phyloP scores from a whole-genome alignment of 345 rosid genomes.

The Citrus reticulata region DNA sequence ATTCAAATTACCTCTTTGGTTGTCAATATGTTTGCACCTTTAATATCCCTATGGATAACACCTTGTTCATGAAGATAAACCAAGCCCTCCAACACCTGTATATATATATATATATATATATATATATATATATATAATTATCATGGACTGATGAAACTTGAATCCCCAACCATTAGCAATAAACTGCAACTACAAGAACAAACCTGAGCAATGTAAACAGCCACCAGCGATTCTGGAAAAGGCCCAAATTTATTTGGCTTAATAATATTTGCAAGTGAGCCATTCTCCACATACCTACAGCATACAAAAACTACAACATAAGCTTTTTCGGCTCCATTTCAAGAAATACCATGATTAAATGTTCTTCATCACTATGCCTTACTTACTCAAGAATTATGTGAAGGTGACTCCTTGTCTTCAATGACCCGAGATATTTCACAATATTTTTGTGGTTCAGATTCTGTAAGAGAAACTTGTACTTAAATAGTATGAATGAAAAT shows the following conservation, averaged over 20 bases:
- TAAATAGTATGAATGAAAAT: conserved; percentile 9
- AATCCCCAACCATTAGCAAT: conserved; percentile 9
- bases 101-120: conserved; percentile 10
- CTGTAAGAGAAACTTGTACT: conserved; percentile 39
- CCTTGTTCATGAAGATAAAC: conserved; percentile 99
- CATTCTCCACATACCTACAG: conserved; percentile 94
- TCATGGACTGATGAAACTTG: background rate
- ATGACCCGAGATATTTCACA: conserved; percentile 96
- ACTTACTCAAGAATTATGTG: conserved; percentile 98
- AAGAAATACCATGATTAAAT: background rate
- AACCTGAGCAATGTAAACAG: conserved; percentile 98
- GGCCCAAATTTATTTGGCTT: conserved; percentile 99
- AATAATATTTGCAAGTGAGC: conserved; percentile 96
- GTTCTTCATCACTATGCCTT: conserved; percentile 1
- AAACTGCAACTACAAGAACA: conserved; percentile 27
- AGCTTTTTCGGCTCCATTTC: conserved; percentile 10
- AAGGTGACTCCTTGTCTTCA: conserved; percentile 89
- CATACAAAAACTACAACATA: conserved; percentile 16
- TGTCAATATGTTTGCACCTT: conserved; percentile 99
- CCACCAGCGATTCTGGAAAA: conserved; percentile 95
- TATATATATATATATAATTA: conserved; percentile 11
- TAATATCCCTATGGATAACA: conserved; percentile 98
- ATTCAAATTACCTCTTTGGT: conserved; percentile 78
- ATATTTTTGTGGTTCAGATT: conserved; percentile 97
- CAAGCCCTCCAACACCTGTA: conserved; percentile 92